Evolutionary conservation across 148 eudicot genomes (phyloP).

Genomic region (Suaeda aralocaspica): DNA sequence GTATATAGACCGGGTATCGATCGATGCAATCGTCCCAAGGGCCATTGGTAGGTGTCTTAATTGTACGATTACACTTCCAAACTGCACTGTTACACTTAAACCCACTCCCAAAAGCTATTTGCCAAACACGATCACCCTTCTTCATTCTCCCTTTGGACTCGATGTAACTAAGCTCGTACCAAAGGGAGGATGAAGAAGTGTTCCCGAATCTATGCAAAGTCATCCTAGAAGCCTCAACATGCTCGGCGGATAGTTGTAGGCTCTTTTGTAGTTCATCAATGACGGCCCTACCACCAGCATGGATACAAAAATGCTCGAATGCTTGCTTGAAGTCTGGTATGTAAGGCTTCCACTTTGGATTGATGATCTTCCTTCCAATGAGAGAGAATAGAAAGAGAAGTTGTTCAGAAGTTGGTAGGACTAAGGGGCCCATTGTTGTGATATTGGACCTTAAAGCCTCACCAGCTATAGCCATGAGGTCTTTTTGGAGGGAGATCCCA

Average conservation of each 20-base stretch:
- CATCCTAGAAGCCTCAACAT: slow-evolving; percentile 78
- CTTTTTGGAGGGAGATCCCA: slow-evolving; percentile 58
- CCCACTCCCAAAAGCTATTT: slow-evolving; percentile 74
- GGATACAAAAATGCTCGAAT: slow-evolving; percentile 78
- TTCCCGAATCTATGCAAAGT: slow-evolving; percentile 71
- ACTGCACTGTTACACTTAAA: slow-evolving; percentile 81
- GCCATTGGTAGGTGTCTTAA: slow-evolving; percentile 37
- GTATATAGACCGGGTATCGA: slow-evolving; percentile 65
- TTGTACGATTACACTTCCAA: slow-evolving; percentile 58
- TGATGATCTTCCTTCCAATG: slow-evolving; percentile 56
- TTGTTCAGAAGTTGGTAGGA: slow-evolving; percentile 66
- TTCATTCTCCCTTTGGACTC: slow-evolving; percentile 74
- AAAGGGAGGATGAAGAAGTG: slow-evolving; percentile 64
- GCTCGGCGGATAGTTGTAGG: slow-evolving; percentile 51
- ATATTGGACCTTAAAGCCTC: slow-evolving; percentile 72
- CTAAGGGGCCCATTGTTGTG: slow-evolving; percentile 67
- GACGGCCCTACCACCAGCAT: slow-evolving; percentile 77
- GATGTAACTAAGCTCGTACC: slow-evolving; percentile 65
- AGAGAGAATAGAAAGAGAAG: slow-evolving; percentile 57
- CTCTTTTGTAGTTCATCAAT: slow-evolving; percentile 76
- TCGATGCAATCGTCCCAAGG: slow-evolving; percentile 69
- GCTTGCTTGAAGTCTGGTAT: slow-evolving; percentile 74
- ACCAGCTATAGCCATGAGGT: slow-evolving; percentile 66
- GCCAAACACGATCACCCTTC: slow-evolving; percentile 71
- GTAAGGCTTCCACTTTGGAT: slow-evolving; percentile 65